Conservation (phyloP, 441 rosid species). For the Francoa sonchifolia region DNA sequence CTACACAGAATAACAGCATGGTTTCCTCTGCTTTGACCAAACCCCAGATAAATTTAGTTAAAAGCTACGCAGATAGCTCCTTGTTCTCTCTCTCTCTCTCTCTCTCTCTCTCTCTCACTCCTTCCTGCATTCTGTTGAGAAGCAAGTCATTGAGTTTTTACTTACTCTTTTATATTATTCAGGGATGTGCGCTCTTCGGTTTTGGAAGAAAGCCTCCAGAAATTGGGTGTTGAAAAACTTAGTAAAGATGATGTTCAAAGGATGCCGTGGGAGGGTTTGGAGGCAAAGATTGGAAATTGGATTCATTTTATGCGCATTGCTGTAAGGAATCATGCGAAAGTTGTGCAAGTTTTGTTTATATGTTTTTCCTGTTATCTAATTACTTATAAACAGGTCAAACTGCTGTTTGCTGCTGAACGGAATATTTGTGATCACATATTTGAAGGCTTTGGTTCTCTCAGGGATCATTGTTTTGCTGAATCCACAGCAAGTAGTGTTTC, state of each 20-base stretch:
- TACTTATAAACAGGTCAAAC: constrained; percentile 56
- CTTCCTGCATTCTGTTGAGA: no score
- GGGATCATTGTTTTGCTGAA: constrained; percentile 90
- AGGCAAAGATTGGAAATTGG: constrained; percentile 97
- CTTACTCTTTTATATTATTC: constrained; percentile 11
- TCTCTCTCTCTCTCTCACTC: background rate
- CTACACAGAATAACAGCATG: no score
- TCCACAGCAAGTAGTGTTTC: constrained; percentile 68
- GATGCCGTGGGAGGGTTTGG: constrained; percentile 98
- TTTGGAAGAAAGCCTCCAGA: constrained; percentile 76
- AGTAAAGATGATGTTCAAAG: constrained; percentile 93
- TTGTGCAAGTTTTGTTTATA: background rate
- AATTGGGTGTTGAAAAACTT: constrained; percentile 90
- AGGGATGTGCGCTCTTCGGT: constrained; percentile 81
- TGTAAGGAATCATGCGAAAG: constrained; percentile 33
- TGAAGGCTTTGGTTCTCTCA: constrained; percentile 69
- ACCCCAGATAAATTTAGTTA: background rate
- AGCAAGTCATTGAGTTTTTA: no score
- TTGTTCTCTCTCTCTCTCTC: no score
- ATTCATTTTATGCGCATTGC: constrained; percentile 98
- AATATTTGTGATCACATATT: constrained; percentile 88
- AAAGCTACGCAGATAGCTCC: background rate
- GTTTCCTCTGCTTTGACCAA: no score
- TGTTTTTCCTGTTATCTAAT: constrained; percentile 13
- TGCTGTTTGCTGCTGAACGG: constrained; percentile 85